A percentile compares a stretch with the other conserved stretches of the same genome.
Evolutionary conservation across 2,329 filamentous ascomycete genomes (phyloP).

Genomic region (Fusarium hostae): DNA sequence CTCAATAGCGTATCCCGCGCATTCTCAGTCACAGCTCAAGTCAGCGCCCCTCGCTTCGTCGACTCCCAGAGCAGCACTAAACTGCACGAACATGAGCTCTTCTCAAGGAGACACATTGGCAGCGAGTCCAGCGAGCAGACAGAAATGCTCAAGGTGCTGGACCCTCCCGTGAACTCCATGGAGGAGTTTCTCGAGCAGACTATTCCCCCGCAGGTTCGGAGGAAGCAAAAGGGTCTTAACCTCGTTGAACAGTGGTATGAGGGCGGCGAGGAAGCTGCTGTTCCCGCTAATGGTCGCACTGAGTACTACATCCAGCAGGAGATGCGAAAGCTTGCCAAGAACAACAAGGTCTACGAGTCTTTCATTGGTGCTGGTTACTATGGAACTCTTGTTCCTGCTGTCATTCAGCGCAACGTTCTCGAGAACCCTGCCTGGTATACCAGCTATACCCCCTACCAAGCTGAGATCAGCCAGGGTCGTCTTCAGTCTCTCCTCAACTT

Average conservation of each 20-base stretch:
- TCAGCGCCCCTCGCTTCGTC: slow-evolving; percentile 33
- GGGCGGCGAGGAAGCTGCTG: slow-evolving; percentile 32
- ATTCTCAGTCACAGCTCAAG: slow-evolving; percentile 32
- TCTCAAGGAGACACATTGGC: slow-evolving; percentile 87
- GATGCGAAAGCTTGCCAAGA: slow-evolving; percentile 68
- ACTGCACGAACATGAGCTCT: slow-evolving; percentile 53
- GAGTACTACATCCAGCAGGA: slow-evolving; percentile 46
- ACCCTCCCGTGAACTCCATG: slow-evolving; percentile 77
- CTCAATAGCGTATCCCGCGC: slow-evolving; percentile 22
- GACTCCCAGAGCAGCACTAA: slow-evolving; percentile 35
- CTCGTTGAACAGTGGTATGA: slow-evolving; percentile 47
- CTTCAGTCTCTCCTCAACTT: slow-evolving; percentile 94
- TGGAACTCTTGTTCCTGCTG: slow-evolving; percentile 82
- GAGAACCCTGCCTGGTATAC: slow-evolving; percentile 98
- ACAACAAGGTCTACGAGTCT: slow-evolving; percentile 63
- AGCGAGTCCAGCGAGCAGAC: slow-evolving; percentile 74
- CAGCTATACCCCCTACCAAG: slow-evolving; percentile 96
- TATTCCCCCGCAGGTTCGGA: slow-evolving; percentile 76
- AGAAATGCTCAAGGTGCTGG: slow-evolving; percentile 82
- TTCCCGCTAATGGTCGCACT: slow-evolving; percentile 41
- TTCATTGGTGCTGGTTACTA: slow-evolving; percentile 92
- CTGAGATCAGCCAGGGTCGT: slow-evolving; percentile 95
- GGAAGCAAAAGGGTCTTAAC: slow-evolving; percentile 42
- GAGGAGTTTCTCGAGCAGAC: slow-evolving; percentile 89
- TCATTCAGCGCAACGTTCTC: slow-evolving; percentile 91